These are phyloP conservation scores for Clarireedia paspali DNA, from an alignment of 2,329 filamentous ascomycete species.

Conservation along the genomic window DNA sequence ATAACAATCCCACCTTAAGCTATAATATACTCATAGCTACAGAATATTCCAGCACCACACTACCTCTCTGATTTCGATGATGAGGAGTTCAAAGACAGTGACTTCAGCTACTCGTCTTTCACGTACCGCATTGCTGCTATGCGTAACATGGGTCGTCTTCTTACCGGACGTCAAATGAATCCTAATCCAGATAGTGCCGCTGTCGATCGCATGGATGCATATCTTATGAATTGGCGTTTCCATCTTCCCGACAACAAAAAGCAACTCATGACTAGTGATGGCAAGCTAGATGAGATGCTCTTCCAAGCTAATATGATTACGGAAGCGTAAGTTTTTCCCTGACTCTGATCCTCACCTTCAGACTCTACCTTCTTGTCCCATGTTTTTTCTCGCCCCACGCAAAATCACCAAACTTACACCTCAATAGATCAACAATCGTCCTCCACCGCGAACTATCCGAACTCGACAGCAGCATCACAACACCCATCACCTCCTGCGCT, in stretches of 20 bases:
- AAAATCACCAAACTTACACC: conserved; percentile 2
- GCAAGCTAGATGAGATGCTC: conserved; percentile 78
- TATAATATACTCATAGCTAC: conserved; percentile 24
- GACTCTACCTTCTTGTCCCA: too few relatives aligned
- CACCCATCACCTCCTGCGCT: conserved; percentile 56
- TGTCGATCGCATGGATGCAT: conserved; percentile 50
- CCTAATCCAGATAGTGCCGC: conserved; percentile 40
- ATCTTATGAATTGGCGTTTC: conserved; percentile 67
- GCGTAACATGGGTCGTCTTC: conserved; percentile 69
- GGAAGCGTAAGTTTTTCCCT: conserved; percentile 30
- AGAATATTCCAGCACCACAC: conserved; percentile 51
- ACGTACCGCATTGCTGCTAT: conserved; percentile 77
- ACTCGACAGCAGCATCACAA: conserved; percentile 54
- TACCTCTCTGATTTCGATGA: conserved; percentile 72
- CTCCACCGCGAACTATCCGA: conserved; percentile 75
- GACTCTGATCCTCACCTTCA: neutral
- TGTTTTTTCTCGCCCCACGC: neutral
- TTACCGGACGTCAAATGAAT: conserved; percentile 43
- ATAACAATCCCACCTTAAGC: neutral
- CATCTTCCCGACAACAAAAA: conserved; percentile 68
- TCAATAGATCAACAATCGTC: conserved; percentile 54
- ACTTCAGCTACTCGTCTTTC: conserved; percentile 72
- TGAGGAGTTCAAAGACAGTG: conserved; percentile 55
- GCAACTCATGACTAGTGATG: conserved; percentile 60
- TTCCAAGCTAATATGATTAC: conserved; percentile 85